Conservation (phyloP, 768 basidiomycete genomes). For the Chalciporus piperatus region DNA sequence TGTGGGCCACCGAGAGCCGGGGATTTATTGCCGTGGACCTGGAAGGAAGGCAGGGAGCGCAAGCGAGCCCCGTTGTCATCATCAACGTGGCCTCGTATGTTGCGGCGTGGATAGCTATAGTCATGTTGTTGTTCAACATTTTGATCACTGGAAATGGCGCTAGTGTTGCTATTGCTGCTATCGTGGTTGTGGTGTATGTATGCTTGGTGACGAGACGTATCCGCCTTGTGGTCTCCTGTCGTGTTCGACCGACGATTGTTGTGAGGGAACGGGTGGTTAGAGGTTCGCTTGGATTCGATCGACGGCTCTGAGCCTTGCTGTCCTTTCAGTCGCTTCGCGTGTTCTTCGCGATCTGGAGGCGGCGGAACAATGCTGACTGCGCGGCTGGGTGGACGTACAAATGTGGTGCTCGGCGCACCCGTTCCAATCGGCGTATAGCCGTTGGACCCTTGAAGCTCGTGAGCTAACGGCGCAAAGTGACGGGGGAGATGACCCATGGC, state of each 20-base stretch:
- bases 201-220: slow-evolving; percentile 15
- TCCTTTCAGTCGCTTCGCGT: slow-evolving; percentile 13
- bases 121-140: slow-evolving; percentile 14
- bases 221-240: slow-evolving; percentile 3
- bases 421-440: background rate
- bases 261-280: slow-evolving; percentile 1
- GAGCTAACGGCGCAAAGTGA: slow-evolving; percentile 4
- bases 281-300: slow-evolving; percentile 1
- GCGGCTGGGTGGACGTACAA: slow-evolving; percentile 27
- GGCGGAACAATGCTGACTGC: slow-evolving; percentile 32
- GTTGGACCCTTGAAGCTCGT: slow-evolving; percentile 2
- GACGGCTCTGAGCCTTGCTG: slow-evolving; percentile 8
- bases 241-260: slow-evolving; percentile 7
- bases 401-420: background rate
- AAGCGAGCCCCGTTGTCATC: slow-evolving; percentile 7
- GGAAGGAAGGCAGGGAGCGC: slow-evolving; percentile 9
- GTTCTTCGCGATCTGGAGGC: slow-evolving; percentile 20
- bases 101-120: slow-evolving; percentile 26
- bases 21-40: slow-evolving; percentile 9
- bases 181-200: slow-evolving; percentile 22
- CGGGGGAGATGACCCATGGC: slow-evolving; percentile 15
- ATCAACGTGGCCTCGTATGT: slow-evolving; percentile 1
- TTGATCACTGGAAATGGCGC: slow-evolving; percentile 15
- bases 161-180: slow-evolving; percentile 23
- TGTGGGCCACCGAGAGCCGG: slow-evolving; percentile 15